A percentile compares a stretch with the other conserved stretches of the same genome.
Conservation (phyloP, 2,329 filamentous ascomycete species). For the Amesomyces nigricolor region DNA sequence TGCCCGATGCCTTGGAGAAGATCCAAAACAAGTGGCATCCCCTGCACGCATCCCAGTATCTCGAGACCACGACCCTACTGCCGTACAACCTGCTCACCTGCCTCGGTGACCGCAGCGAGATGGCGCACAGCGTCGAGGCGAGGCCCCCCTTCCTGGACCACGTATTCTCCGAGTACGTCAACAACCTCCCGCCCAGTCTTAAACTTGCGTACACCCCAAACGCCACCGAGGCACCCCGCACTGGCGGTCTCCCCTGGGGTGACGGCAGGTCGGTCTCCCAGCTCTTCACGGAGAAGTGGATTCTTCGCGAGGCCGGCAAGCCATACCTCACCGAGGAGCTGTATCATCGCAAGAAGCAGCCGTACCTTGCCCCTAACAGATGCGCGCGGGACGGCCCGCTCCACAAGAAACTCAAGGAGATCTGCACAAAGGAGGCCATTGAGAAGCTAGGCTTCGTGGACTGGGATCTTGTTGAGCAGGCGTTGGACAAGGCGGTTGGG, state of each 20-base stretch:
- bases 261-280: background rate
- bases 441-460: no score
- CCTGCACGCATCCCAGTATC: slow-evolving; percentile 28
- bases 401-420: no score
- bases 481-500: no score
- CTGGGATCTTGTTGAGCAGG: no score
- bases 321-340: no score
- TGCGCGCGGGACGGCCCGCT: no score
- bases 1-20: slow-evolving; percentile 22
- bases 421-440: no score
- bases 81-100: slow-evolving; percentile 29
- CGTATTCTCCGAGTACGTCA: slow-evolving; percentile 30
- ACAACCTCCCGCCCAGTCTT: slow-evolving; percentile 29
- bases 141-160: slow-evolving; percentile 35
- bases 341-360: no score
- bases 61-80: slow-evolving; percentile 26
- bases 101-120: slow-evolving; percentile 33
- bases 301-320: no score
- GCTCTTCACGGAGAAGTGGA: slow-evolving; percentile 32
- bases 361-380: no score
- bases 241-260: slow-evolving; percentile 3
- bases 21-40: slow-evolving; percentile 29
- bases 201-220: slow-evolving; percentile 24
- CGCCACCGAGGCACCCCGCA: background rate
- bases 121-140: slow-evolving; percentile 35